phyloP scores from a whole-genome alignment of 2,329 filamentous ascomycete genomes.

The Xylaria sp. region DNA sequence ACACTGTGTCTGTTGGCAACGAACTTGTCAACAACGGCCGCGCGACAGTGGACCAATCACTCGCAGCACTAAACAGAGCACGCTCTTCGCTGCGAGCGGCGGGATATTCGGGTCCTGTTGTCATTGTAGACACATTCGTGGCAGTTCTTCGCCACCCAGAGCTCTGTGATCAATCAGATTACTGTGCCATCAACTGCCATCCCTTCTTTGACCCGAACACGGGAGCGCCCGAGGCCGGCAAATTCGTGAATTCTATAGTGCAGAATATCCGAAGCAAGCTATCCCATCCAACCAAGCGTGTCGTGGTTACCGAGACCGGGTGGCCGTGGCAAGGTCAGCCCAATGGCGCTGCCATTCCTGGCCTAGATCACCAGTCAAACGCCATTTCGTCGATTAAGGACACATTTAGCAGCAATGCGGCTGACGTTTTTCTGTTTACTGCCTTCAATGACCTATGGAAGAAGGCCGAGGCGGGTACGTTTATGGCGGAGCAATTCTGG shows the following conservation, averaged over 20 bases:
- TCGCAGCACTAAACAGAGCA: constrained; percentile 66
- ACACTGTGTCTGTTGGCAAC: constrained; percentile 82
- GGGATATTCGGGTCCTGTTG: constrained; percentile 78
- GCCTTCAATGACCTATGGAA: constrained; percentile 88
- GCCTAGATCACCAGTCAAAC: constrained; percentile 69
- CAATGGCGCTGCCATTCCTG: constrained; percentile 77
- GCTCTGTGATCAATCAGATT: constrained; percentile 79
- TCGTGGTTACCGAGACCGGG: constrained; percentile 83
- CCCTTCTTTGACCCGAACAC: constrained; percentile 81
- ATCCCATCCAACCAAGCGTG: constrained; percentile 61
- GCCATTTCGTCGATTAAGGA: constrained; percentile 73
- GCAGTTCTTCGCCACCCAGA: constrained; percentile 72
- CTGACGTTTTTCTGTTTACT: constrained; percentile 76
- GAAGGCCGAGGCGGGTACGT: constrained; percentile 67
- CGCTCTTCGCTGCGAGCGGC: constrained; percentile 66
- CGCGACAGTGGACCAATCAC: constrained; percentile 63
- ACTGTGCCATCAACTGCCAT: constrained; percentile 84
- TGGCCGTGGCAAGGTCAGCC: constrained; percentile 77
- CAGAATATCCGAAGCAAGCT: constrained; percentile 55
- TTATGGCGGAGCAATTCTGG: constrained; percentile 81
- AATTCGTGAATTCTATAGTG: constrained; percentile 71
- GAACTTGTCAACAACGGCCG: constrained; percentile 77
- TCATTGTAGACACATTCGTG: constrained; percentile 82
- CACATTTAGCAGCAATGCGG: constrained; percentile 62
- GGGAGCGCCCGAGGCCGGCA: constrained; percentile 69